Conservation (phyloP, 2,329 filamentous ascomycete species). For the Hymenoscyphus occultus region DNA sequence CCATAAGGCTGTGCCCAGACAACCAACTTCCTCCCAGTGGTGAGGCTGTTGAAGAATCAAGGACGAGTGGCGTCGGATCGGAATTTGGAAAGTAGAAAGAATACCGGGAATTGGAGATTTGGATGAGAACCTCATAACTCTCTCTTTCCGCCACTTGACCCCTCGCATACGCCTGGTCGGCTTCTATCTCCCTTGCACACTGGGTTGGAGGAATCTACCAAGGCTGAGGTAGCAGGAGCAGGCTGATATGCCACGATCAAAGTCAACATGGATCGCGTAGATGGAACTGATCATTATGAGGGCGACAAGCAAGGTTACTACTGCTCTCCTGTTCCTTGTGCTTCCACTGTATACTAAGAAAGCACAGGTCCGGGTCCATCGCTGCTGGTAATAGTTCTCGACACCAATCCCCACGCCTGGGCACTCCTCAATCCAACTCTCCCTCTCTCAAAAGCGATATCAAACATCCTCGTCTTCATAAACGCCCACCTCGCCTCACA, state of each 20-base stretch:
- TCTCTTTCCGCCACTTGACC: not conserved
- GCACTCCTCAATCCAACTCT: constrained; percentile 70
- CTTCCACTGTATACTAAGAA: constrained; percentile 18
- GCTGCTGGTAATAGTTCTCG: constrained; percentile 84
- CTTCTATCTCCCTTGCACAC: not conserved
- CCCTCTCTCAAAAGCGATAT: constrained; percentile 78
- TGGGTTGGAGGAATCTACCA: not conserved
- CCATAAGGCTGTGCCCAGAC: constrained; percentile 1
- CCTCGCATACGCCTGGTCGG: not conserved
- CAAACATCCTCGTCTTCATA: constrained; percentile 90
- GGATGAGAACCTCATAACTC: not conserved
- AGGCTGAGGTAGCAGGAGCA: constrained; percentile 5
- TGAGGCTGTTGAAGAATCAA: not conserved
- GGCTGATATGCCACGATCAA: constrained; percentile 24
- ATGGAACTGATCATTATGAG: constrained; percentile 56
- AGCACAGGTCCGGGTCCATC: constrained; percentile 62
- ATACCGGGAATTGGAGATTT: not conserved
- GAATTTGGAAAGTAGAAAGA: not conserved
- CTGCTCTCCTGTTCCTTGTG: not conserved
- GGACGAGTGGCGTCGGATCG: not conserved
- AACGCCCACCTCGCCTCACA: constrained; percentile 95
- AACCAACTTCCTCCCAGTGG: not conserved
- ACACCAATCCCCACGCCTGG: constrained; percentile 97
- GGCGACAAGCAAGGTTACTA: constrained; percentile 43
- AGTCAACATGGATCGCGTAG: constrained; percentile 60